Evolutionary conservation across 1,284 basidiomycete species (phyloP).

Genomic region (Paramarasmius palmivorus): DNA sequence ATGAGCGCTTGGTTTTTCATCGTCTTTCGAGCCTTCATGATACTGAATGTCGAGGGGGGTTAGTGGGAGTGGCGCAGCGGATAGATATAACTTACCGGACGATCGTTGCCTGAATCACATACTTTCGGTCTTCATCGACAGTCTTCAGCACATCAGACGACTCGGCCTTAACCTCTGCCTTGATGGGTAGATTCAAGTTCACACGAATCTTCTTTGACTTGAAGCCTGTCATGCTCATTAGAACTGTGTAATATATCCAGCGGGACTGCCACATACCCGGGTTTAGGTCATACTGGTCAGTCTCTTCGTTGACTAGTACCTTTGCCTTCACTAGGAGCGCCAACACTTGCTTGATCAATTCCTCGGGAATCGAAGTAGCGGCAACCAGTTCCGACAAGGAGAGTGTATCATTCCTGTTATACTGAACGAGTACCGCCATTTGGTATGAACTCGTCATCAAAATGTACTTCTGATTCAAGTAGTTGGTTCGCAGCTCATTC

Average conservation of each 20-base stretch:
- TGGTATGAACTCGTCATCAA: constrained; percentile 96
- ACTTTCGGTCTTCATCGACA: constrained; percentile 97
- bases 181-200: constrained; percentile 92
- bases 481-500: constrained; percentile 93
- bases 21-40: constrained; percentile 98
- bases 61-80: constrained; percentile 1
- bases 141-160: constrained; percentile 90
- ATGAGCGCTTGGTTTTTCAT: constrained; percentile 96
- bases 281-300: constrained; percentile 90
- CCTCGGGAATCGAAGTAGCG: constrained; percentile 84
- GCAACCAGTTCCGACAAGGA: constrained; percentile 79
- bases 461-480: constrained; percentile 93
- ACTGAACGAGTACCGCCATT: constrained; percentile 92
- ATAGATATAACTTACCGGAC: constrained; percentile 67
- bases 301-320: constrained; percentile 84
- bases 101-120: constrained; percentile 96
- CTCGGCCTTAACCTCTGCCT: constrained; percentile 93
- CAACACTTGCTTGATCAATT: constrained; percentile 84
- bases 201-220: constrained; percentile 98
- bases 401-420: constrained; percentile 88
- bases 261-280: constrained; percentile 64
- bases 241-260: neutral
- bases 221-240: constrained; percentile 61
- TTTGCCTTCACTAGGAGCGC: constrained; percentile 87
- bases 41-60: constrained; percentile 43